Evolutionary conservation across 2,329 filamentous ascomycete species (phyloP).

Genomic region (Colletotrichum eleusines): DNA sequence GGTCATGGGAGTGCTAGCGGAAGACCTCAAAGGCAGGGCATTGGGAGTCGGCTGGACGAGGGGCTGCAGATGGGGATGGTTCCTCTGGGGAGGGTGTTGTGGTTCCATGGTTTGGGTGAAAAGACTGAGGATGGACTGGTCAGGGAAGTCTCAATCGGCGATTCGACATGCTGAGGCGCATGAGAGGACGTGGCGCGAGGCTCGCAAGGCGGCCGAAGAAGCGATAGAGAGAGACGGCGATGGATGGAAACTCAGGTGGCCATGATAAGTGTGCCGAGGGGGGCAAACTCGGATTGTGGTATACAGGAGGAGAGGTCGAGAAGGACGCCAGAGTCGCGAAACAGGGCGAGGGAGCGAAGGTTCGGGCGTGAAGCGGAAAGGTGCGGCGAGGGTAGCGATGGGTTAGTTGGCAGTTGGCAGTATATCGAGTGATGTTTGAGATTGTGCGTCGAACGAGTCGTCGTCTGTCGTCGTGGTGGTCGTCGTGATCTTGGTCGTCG

Average conservation of each 20-base stretch:
- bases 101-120: conserved; percentile 30
- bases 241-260: conserved; percentile 23
- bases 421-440: neutral
- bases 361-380: neutral
- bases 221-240: conserved; percentile 19
- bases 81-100: conserved; percentile 31
- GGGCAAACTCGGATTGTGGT: no score
- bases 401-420: conserved; percentile 3
- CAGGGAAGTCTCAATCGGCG: conserved; percentile 36
- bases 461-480: neutral
- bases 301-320: neutral
- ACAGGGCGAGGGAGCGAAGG: conserved; percentile 1
- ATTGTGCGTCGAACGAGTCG: conserved; percentile 2
- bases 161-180: conserved; percentile 42
- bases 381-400: conserved; percentile 2
- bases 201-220: conserved; percentile 40
- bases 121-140: conserved; percentile 25
- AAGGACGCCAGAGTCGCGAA: conserved; percentile 3
- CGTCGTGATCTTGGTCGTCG: neutral
- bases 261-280: conserved; percentile 29
- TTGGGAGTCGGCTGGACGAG: conserved; percentile 49
- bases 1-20: conserved; percentile 69
- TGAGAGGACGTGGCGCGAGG: conserved; percentile 31
- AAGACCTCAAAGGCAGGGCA: conserved; percentile 60
- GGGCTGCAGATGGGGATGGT: conserved; percentile 37